Conservation (phyloP, 2,329 filamentous ascomycete genomes). For the Cytospora chrysosperma region DNA sequence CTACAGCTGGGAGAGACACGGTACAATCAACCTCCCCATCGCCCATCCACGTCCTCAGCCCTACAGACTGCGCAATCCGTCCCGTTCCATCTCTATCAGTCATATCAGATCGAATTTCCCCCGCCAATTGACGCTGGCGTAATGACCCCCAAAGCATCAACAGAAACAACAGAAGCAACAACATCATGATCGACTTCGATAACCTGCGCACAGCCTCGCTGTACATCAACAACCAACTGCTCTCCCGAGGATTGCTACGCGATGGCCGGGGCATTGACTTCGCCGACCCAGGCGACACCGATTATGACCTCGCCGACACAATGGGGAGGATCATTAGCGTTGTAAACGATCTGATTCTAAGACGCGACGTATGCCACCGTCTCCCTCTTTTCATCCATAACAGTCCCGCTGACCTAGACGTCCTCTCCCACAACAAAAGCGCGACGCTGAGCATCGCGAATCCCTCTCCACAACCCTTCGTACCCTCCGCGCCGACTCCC, state of each 20-base stretch:
- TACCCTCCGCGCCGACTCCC: slow-evolving; percentile 69
- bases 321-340: slow-evolving; percentile 89
- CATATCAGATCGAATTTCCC: not conserved
- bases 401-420: not conserved
- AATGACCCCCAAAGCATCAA: slow-evolving; percentile 12
- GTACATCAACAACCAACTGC: slow-evolving; percentile 71
- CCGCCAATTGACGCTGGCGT: slow-evolving; percentile 2
- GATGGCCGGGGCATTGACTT: slow-evolving; percentile 81
- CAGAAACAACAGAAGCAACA: slow-evolving; percentile 31
- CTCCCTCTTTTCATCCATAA: not conserved
- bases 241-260: slow-evolving; percentile 63
- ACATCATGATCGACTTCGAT: slow-evolving; percentile 55
- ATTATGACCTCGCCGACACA: slow-evolving; percentile 54
- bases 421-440: slow-evolving; percentile 49
- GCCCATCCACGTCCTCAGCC: not conserved
- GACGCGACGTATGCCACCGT: slow-evolving; percentile 67
- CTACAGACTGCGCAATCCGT: not conserved
- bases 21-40: not conserved
- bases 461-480: slow-evolving; percentile 76
- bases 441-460: slow-evolving; percentile 87
- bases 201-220: slow-evolving; percentile 66
- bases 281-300: slow-evolving; percentile 64
- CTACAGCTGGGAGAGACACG: not conserved
- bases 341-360: slow-evolving; percentile 87
- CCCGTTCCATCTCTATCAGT: not conserved